phyloP scores from a whole-genome alignment of 306 rosid species.

The Fragaria iinumae region DNA sequence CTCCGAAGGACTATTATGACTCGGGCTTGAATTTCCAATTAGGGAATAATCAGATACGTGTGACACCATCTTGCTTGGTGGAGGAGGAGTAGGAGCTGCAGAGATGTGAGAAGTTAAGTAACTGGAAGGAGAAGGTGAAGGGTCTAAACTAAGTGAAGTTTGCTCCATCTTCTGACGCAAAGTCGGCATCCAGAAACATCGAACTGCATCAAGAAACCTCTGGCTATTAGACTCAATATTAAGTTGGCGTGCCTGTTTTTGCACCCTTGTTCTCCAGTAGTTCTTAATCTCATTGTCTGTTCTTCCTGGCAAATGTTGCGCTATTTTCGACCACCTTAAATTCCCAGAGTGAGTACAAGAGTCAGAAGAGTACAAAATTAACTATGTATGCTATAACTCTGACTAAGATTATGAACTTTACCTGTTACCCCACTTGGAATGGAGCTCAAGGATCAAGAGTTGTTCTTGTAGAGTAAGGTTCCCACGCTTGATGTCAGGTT shows the following conservation, averaged over 20 bases:
- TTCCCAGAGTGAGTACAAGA: neutral
- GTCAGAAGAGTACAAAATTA: neutral
- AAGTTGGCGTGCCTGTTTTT: slow-evolving; percentile 85
- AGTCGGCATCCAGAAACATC: slow-evolving; percentile 81
- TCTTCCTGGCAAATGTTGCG: slow-evolving; percentile 87
- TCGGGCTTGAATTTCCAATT: slow-evolving; percentile 20
- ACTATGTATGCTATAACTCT: neutral
- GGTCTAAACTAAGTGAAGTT: slow-evolving; percentile 19
- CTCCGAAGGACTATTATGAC: slow-evolving; percentile 32
- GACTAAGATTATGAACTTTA: neutral
- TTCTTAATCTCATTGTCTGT: slow-evolving; percentile 94
- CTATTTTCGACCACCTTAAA: slow-evolving; percentile 86
- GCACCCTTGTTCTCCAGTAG: slow-evolving; percentile 90
- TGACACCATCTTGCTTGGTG: slow-evolving; percentile 22
- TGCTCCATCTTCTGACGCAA: slow-evolving; percentile 70
- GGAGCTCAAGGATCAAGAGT: slow-evolving; percentile 86
- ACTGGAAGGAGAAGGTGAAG: slow-evolving; percentile 20
- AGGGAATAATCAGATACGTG: slow-evolving; percentile 24
- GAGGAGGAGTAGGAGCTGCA: slow-evolving; percentile 21
- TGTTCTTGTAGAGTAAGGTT: slow-evolving; percentile 92
- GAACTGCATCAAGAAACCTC: slow-evolving; percentile 67
- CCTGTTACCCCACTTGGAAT: slow-evolving; percentile 95
- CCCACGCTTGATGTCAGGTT: slow-evolving; percentile 94
- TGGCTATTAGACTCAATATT: slow-evolving; percentile 77
- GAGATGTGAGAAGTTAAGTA: slow-evolving; percentile 37